Evolutionary conservation across 768 basidiomycete species (phyloP), one percentile per base, ranked within the genome.

Genomic region (Lactarius trivialis): DNA sequence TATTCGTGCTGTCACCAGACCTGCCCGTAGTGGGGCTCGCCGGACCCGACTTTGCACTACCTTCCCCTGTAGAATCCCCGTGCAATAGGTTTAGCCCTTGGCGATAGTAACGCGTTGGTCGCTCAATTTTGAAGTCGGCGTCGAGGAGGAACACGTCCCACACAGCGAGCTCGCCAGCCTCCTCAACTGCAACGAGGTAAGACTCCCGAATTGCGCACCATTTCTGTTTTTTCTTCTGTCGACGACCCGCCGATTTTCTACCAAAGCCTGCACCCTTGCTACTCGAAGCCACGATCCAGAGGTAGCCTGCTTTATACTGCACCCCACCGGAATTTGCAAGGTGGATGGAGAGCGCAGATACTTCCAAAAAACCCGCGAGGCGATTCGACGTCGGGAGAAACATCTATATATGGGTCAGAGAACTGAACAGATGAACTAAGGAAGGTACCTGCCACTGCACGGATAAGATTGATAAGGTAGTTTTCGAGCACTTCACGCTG

Each of bases 121-220:
- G 84, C 70, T 93, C 85, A 58, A 98, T 93, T 56, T 80, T 79
- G 71, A 99, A 98, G 70, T 93, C 88, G 0, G 82, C 75, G 71
- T 98, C 96, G 56, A 98, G 76, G 43, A 98, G 79, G 74, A 99
- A 96, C 14, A 98, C 94, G 62, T 98, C 96, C 84, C 89, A 92
- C 41, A 97, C 76, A n/a, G 76, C 77, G n/a, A 88, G 77, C 90
- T 95, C 87, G 63, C 91, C 93, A 14, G 90, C 88, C 68, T 97
- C 93, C 64, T 89, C 84, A 26, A 93, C 80, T 1, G 86, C 85
- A 21, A 97, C 89, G 12, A 99, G 76, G 74, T 93, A 98, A 67
- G 89, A 91, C 67, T 98, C 96, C 8, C 95, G 81, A 14, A 98
- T 84, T 52, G 91, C 84, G 74, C 93, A 96, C 97, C 97, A 98